phyloP scores from a whole-genome alignment of 2,329 filamentous ascomycete species.

The Coccinonectria pachysandricola region DNA sequence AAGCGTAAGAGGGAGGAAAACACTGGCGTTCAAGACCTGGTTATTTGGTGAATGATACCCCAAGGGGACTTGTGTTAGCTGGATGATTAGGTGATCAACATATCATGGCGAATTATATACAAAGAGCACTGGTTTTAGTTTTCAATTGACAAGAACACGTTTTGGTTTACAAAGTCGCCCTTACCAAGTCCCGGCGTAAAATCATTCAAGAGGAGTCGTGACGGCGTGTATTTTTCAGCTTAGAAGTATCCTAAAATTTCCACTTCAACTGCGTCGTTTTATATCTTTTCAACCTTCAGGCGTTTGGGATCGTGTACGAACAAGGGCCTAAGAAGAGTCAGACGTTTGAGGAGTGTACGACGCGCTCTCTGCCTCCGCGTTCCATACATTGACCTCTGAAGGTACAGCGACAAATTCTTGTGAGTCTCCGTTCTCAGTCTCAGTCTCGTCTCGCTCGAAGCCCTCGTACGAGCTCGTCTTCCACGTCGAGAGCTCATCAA shows the following conservation, averaged over 20 bases:
- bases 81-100: no score
- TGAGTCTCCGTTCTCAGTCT: slow-evolving; percentile 22
- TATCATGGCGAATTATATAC: no score
- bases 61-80: no score
- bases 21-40: no score
- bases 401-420: slow-evolving; percentile 44
- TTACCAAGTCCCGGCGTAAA: no score
- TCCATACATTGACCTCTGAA: slow-evolving; percentile 30
- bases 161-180: no score
- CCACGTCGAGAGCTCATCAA: slow-evolving; percentile 47
- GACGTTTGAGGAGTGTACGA: slow-evolving; percentile 31
- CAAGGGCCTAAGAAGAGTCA: slow-evolving; percentile 11
- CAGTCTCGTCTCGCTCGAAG: slow-evolving; percentile 27
- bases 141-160: no score
- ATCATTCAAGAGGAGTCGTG: slow-evolving; percentile 17
- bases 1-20: no score
- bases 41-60: no score
- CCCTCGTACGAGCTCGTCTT: slow-evolving; percentile 33
- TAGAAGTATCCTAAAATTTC: no score
- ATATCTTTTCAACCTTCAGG: slow-evolving; percentile 6
- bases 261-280: no score
- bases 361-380: slow-evolving; percentile 31
- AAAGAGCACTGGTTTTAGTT: no score
- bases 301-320: slow-evolving; percentile 6
- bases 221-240: slow-evolving; percentile 22